Conservation (phyloP, 129 eudicot genomes). For the Erigeron canadensis region DNA sequence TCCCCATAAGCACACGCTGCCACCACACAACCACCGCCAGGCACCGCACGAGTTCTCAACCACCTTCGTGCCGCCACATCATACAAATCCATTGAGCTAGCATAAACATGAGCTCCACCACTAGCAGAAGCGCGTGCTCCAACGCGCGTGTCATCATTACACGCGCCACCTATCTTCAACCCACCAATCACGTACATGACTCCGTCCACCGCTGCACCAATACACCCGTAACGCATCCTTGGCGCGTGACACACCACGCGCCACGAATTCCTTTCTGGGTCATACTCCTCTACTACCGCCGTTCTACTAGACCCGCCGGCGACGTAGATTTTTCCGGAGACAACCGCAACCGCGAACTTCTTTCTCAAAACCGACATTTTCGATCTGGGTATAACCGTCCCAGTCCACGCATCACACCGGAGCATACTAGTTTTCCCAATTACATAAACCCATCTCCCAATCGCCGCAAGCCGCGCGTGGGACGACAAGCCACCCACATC, state of each 20-base stretch:
- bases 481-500: slow-evolving; percentile 25
- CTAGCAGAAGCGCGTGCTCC: slow-evolving; percentile 36
- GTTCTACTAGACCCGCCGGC: slow-evolving; percentile 70
- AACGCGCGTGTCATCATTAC: background rate
- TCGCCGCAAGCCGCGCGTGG: slow-evolving; percentile 51
- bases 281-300: slow-evolving; percentile 72
- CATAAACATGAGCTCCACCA: slow-evolving; percentile 48
- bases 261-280: slow-evolving; percentile 57
- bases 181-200: slow-evolving; percentile 79
- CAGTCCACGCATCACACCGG: slow-evolving; percentile 73
- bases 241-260: slow-evolving; percentile 66
- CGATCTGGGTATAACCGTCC: slow-evolving; percentile 33
- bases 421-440: slow-evolving; percentile 55
- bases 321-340: slow-evolving; percentile 56
- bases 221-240: slow-evolving; percentile 73
- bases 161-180: slow-evolving; percentile 45
- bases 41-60: slow-evolving; percentile 65
- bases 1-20: slow-evolving; percentile 70
- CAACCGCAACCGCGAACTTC: slow-evolving; percentile 66
- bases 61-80: slow-evolving; percentile 64
- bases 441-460: slow-evolving; percentile 57
- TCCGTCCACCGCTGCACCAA: slow-evolving; percentile 66
- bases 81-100: slow-evolving; percentile 89
- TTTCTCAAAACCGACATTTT: slow-evolving; percentile 59
- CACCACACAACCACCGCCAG: slow-evolving; percentile 91